Evolutionary conservation across 306 rosid genomes (phyloP).

Genomic region (Glycine latifolia): DNA sequence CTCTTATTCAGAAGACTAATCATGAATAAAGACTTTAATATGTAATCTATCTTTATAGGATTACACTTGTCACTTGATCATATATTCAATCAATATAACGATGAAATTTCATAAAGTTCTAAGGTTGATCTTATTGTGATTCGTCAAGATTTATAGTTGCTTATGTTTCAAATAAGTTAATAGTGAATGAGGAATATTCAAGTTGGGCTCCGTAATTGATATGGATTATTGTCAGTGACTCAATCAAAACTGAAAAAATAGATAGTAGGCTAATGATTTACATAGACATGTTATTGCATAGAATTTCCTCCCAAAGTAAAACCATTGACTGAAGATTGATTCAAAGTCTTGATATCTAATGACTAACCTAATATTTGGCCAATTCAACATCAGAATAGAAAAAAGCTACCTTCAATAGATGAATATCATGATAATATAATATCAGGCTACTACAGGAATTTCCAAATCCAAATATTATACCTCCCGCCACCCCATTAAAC

Average conservation of each 20-base stretch:
- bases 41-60: not conserved
- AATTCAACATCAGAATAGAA: too few relatives aligned
- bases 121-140: constrained; percentile 22
- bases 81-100: constrained; percentile 4
- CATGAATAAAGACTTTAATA: not conserved
- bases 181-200: constrained; percentile 26
- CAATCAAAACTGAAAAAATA: constrained; percentile 15
- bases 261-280: constrained; percentile 14
- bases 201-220: constrained; percentile 24
- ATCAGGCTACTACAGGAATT: constrained; percentile 14
- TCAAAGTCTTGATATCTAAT: too few relatives aligned
- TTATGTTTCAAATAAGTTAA: constrained; percentile 8
- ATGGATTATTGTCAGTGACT: not conserved
- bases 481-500: not conserved
- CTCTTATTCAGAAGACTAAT: constrained; percentile 10
- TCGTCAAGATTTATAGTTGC: not conserved
- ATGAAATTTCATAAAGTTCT: constrained; percentile 18
- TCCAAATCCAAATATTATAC: constrained; percentile 24
- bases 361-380: too few relatives aligned
- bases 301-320: constrained; percentile 32
- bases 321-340: too few relatives aligned
- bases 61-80: not conserved
- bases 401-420: too few relatives aligned
- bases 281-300: constrained; percentile 2
- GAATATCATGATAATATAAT: constrained; percentile 9